Conservation (phyloP, 2,329 filamentous ascomycete genomes). For the Exophiala viscosa region DNA sequence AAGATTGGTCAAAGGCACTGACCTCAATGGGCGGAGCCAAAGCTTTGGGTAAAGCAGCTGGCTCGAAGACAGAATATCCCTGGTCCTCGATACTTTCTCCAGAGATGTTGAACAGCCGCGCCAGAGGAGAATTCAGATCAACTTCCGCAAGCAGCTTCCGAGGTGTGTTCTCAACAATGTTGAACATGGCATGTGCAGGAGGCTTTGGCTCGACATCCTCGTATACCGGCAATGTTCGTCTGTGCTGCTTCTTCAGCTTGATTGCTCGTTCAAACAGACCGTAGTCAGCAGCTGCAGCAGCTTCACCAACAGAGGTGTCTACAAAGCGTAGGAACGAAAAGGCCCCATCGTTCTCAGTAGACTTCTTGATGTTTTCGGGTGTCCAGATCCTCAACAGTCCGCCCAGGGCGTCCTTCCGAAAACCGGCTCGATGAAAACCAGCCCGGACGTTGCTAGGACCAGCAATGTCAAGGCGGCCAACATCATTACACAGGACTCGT, state of each 20-base stretch:
- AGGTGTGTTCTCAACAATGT: conserved; percentile 69
- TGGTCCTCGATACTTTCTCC: conserved; percentile 61
- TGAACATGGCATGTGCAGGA: conserved; percentile 74
- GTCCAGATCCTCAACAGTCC: conserved; percentile 90
- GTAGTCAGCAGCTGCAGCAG: conserved; percentile 63
- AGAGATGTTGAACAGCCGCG: conserved; percentile 75
- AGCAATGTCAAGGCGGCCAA: conserved; percentile 70
- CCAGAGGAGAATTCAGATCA: conserved; percentile 68
- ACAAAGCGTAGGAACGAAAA: conserved; percentile 92
- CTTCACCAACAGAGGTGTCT: conserved; percentile 70
- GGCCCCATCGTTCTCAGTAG: conserved; percentile 50
- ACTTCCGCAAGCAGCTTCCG: conserved; percentile 65
- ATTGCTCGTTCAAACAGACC: conserved; percentile 72
- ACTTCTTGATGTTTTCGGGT: conserved; percentile 69
- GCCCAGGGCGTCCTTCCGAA: conserved; percentile 69
- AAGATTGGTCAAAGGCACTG: conserved; percentile 65
- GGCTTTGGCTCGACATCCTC: conserved; percentile 58
- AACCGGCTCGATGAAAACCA: conserved; percentile 52
- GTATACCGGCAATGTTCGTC: conserved; percentile 65
- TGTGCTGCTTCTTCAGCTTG: conserved; percentile 59
- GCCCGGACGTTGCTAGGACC: conserved; percentile 69
- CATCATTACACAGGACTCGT: conserved; percentile 74
- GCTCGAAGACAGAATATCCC: conserved; percentile 74
- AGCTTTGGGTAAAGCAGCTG: conserved; percentile 72
- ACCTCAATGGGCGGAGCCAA: conserved; percentile 84